These are phyloP conservation scores for Fusarium sulawesiense DNA, from an alignment of 2,329 filamentous ascomycete species.

Conservation along the genomic window DNA sequence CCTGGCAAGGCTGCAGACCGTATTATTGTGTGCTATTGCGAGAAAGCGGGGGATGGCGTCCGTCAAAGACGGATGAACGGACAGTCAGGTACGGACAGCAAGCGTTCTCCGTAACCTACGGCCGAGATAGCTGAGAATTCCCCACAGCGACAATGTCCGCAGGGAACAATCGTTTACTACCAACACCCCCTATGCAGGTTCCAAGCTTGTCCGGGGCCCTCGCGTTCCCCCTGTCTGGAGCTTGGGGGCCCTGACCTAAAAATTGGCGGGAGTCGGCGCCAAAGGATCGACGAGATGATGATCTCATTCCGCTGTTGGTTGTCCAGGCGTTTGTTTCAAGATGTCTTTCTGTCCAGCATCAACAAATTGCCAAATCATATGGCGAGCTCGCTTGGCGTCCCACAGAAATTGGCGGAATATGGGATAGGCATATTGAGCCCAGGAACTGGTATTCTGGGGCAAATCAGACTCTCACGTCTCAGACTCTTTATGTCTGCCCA, in stretches of 20 bases:
- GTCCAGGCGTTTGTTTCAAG: constrained; percentile 48
- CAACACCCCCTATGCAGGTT: constrained; percentile 32
- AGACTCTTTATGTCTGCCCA: constrained; percentile 15
- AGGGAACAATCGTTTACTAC: constrained; percentile 28
- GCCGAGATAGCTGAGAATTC: constrained; percentile 42
- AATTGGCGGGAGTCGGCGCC: constrained; percentile 46
- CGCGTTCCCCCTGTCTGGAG: constrained; percentile 29
- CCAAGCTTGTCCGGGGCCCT: constrained; percentile 19
- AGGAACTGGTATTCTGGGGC: constrained; percentile 31
- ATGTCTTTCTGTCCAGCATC: constrained; percentile 30
- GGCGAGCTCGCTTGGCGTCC: constrained; percentile 18
- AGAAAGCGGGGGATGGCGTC: constrained; percentile 41
- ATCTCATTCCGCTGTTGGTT: constrained; percentile 47
- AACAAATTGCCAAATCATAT: constrained; percentile 39
- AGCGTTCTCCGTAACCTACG: constrained; percentile 39
- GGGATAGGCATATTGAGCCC: constrained; percentile 22
- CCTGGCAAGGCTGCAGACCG: constrained; percentile 45
- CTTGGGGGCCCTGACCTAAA: constrained; percentile 40
- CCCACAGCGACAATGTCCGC: constrained; percentile 34
- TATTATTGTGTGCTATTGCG: constrained; percentile 36
- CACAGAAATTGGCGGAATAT: constrained; percentile 38
- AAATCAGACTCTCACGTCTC: constrained; percentile 31
- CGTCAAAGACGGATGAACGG: constrained; percentile 27
- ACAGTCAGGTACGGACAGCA: constrained; percentile 31
- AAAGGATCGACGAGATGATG: constrained; percentile 47